Evolutionary conservation across 306 rosid genomes (phyloP).

Genomic region (Begonia peltatifolia): DNA sequence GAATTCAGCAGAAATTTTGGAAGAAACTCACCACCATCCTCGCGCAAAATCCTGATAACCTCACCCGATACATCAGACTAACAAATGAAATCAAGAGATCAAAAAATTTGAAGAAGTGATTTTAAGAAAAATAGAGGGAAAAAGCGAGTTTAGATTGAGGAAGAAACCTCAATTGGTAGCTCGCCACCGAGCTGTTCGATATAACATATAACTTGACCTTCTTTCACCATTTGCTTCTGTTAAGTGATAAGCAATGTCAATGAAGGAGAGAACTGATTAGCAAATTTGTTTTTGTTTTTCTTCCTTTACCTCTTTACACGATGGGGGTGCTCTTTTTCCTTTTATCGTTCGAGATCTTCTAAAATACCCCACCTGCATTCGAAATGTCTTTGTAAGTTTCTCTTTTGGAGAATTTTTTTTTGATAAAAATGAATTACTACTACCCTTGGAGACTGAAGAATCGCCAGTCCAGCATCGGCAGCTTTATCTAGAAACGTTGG

Average conservation of each 20-base stretch:
- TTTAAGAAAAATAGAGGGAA: conserved; percentile 2
- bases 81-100: conserved; percentile 2
- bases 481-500: conserved; percentile 51
- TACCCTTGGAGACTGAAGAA: conserved; percentile 72
- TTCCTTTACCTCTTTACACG: conserved; percentile 63
- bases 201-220: conserved; percentile 75
- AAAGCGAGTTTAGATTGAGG: neutral
- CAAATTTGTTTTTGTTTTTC: neutral
- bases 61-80: conserved; percentile 82
- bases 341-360: conserved; percentile 71
- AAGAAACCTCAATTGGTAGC: conserved; percentile 67
- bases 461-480: conserved; percentile 69
- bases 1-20: too few species aligned
- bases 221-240: conserved; percentile 72
- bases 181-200: conserved; percentile 77
- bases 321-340: conserved; percentile 64
- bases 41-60: conserved; percentile 58
- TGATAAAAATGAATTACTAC: conserved; percentile 2
- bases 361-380: conserved; percentile 83
- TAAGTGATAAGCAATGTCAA: conserved; percentile 6
- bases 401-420: conserved; percentile 1
- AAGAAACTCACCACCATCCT: conserved; percentile 69
- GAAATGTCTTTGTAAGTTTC: conserved; percentile 7
- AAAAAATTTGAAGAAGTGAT: neutral
- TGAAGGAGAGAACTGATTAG: neutral